Evolutionary conservation across 2,329 filamentous ascomycete genomes (phyloP), one percentile per base, ranked within the genome.

Genomic region (Pseudogymnoascus sp.): DNA sequence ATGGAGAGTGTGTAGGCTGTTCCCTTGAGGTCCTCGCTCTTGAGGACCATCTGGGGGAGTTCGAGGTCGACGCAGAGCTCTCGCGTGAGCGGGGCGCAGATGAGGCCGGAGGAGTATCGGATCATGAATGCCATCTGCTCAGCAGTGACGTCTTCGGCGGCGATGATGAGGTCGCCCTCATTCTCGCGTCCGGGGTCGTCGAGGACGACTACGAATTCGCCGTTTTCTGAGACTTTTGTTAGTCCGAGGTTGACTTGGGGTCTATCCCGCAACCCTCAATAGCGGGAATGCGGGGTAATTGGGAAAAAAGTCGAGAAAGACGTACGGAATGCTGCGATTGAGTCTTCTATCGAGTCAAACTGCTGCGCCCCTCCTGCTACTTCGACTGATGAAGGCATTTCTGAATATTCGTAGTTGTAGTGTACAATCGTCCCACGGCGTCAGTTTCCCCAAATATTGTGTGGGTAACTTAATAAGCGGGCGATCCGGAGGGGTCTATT

Each of bases 161-260:
- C 90, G 72, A 97, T 95, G 76, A 97, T 97, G 58, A 99, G 85
- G 78, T 99, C 94, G 75, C 92, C 94, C 82, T 99, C 94, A 75
- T 99, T 99, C 76, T 99, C 94, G 75, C 94, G 92, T 65, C 87
- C 85, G 66, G 91, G 86, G 68, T 90, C 89, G 79, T 99, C 94
- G 71, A 99, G 90, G 37, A 97, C 93, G 65, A 99, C 86, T 73
- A 99, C 88, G 82, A 97, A 97, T 73, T 97, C 87, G 75, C 91
- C 92, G 75, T 86, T 84, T 71, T 81, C 87, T 90, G 63, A 58
- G 29, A 33, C 45, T 13, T 31, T 21, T 58, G 36, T 35, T 52
- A 33, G 33, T 61, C 27, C 35, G 59, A 45, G 37, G 42, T 35
- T 63, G 27, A 59, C 61, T 65, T 67, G 58, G 40, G 31, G 6